Evolutionary conservation across 768 basidiomycete species (phyloP).

Genomic region (Cystofilobasidium macerans): DNA sequence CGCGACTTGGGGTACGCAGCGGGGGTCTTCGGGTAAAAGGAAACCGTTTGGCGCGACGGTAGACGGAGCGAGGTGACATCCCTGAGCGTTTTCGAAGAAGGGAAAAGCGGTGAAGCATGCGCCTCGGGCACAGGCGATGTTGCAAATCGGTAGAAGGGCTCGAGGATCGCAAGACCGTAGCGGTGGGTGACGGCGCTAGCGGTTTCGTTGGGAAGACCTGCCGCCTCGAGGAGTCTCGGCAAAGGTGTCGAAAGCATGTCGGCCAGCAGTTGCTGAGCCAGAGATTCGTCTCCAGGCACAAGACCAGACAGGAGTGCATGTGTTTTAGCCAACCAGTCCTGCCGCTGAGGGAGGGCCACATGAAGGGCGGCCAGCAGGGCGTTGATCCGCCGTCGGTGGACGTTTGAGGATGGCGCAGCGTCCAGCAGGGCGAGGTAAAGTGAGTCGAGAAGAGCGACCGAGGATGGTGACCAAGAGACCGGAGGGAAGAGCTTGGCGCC

Average conservation of each 20-base stretch:
- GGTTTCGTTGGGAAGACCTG: not conserved
- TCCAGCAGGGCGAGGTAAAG: constrained; percentile 1
- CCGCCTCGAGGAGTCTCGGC: not conserved
- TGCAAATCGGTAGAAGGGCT: constrained; percentile 36
- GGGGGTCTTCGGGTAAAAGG: constrained; percentile 25
- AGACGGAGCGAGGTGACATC: constrained; percentile 24
- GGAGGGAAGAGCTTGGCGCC: not conserved
- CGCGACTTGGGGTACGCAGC: constrained; percentile 39
- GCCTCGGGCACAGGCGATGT: constrained; percentile 42
- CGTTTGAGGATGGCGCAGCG: not conserved
- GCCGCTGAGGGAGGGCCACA: constrained; percentile 49
- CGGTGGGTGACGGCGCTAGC: constrained; percentile 26
- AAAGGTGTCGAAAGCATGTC: constrained; percentile 22
- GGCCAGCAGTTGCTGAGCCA: constrained; percentile 43
- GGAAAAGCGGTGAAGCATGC: constrained; percentile 47
- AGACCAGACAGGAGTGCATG: constrained; percentile 49
- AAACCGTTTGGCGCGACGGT: not conserved
- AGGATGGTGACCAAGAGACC: not conserved
- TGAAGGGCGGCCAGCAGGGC: constrained; percentile 49
- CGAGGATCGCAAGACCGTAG: constrained; percentile 35
- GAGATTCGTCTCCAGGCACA: constrained; percentile 64
- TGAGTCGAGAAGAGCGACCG: not conserved
- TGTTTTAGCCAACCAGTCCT: constrained; percentile 54
- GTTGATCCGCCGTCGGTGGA: constrained; percentile 48
- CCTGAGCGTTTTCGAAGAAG: constrained; percentile 49